phyloP scores from a whole-genome alignment of 2,329 filamentous ascomycete species.

The Diaporthe ampelina region DNA sequence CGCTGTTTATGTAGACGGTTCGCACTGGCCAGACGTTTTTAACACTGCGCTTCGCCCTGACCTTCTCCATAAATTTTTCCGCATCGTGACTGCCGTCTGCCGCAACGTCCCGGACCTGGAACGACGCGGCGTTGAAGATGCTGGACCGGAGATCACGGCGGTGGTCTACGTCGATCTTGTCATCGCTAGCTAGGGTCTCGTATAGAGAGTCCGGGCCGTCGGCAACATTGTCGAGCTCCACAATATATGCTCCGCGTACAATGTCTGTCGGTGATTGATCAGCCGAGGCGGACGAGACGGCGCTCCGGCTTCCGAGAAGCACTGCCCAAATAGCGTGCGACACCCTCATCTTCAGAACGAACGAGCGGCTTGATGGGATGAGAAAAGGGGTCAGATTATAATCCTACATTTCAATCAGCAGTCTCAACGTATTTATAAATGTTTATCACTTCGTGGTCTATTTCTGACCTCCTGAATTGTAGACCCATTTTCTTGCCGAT shows the following conservation, averaged over 20 bases:
- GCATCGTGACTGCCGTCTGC: conserved; percentile 14
- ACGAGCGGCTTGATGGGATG: conserved; percentile 5
- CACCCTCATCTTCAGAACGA: conserved; percentile 21
- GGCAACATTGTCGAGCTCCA: conserved; percentile 8
- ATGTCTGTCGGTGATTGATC: conserved; percentile 11
- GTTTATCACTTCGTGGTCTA: neutral
- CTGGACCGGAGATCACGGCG: conserved; percentile 21
- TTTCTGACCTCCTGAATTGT: neutral
- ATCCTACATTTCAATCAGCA: neutral
- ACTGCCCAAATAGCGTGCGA: conserved; percentile 16
- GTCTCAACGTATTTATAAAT: neutral
- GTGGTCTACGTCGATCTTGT: conserved; percentile 13
- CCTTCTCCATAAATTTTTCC: conserved; percentile 13
- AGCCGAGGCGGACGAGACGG: conserved; percentile 13
- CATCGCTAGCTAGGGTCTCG: conserved; percentile 2
- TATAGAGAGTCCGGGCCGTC: conserved; percentile 7
- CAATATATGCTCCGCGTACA: conserved; percentile 20
- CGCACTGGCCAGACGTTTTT: conserved; percentile 17
- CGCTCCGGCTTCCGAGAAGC: conserved; percentile 16
- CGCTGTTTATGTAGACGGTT: conserved; percentile 9
- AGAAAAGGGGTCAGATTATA: neutral
- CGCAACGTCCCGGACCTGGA: conserved; percentile 8
- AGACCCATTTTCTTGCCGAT: conserved; percentile 22
- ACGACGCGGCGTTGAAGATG: conserved; percentile 19
- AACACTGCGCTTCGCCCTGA: conserved; percentile 17